phyloP scores from a whole-genome alignment of 192 early-diverging fungal genomes.

The Podila clonocystis region DNA sequence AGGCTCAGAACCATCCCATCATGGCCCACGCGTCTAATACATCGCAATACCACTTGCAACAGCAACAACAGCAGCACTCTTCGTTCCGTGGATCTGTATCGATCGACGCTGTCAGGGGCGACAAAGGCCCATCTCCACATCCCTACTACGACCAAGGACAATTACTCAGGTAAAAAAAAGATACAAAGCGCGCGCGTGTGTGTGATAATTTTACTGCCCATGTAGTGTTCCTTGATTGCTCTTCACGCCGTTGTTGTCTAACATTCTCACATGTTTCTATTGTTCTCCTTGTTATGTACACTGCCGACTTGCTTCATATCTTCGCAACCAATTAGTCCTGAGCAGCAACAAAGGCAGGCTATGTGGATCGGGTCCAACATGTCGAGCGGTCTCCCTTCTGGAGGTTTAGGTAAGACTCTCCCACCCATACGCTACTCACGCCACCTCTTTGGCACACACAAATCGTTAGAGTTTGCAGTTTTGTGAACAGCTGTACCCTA shows the following conservation, averaged over 20 bases:
- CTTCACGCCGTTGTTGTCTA: not conserved
- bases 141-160: not conserved
- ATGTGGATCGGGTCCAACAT: not conserved
- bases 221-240: too few species aligned
- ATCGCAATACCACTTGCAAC: not conserved
- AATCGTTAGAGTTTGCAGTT: too few species aligned
- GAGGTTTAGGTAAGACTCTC: not conserved
- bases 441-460: too few species aligned
- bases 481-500: too few species aligned
- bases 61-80: not conserved
- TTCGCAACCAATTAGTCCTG: not conserved
- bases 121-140: not conserved
- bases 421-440: too few species aligned
- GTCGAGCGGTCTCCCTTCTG: not conserved
- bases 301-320: not conserved
- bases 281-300: not conserved
- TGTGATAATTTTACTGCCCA: too few species aligned
- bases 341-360: not conserved
- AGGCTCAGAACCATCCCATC: not conserved
- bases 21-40: constrained; percentile 1
- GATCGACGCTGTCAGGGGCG: not conserved
- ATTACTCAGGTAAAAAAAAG: not conserved
- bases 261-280: not conserved
- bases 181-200: too few species aligned
- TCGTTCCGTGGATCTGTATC: not conserved